Evolutionary conservation across 2,329 filamentous ascomycete genomes (phyloP), one percentile per base, ranked within the genome.

Genomic region (Penicillium brevicompactum): DNA sequence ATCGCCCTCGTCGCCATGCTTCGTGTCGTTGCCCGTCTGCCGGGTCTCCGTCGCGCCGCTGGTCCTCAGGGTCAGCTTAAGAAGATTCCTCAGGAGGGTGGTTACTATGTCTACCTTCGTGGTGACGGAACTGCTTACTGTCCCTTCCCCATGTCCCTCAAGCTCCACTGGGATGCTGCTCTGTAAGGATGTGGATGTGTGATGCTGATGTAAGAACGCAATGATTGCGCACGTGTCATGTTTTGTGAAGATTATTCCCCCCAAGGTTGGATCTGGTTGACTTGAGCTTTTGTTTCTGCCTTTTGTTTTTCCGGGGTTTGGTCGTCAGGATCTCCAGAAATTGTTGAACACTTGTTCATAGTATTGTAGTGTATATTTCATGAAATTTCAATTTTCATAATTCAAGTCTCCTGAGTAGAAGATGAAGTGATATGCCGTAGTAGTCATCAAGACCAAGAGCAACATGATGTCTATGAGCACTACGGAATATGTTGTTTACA

Each of bases 11-110:
- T 84, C 0, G 83, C 87, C 60, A 87, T 91, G 78, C 82, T 91
- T 70, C 83, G 88, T 46, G 82, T 83, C 1, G 73, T 90, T 2
- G 88, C 87, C 64, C 76, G 80, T 55, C 76, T 85, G 62, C 79
- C 82, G 61, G 85, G 85, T 51, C 69, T 92, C 10, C 76, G 85
- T 5, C 79, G 85, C 30, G 85, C 84, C 0, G 76, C 83, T 0
- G 89, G 89, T 0, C 74, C 82, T 0, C 85, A 88, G 72, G 89
- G 89, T 0, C 75, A 85, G 66, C 70, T 91, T 60, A 89, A 90
- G 78, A 87, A 84, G 76, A 78, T 90, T 2, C 73, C 77, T 0
- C 77, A 79, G 8, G 75, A 78, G 0, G 83, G 80, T 0, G 84
- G 83, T 0, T 82, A 81, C 68, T 82, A 77, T 9, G 74, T 83